Evolutionary conservation across 2,329 filamentous ascomycete genomes (phyloP).

Genomic region (Penicillium sp.): DNA sequence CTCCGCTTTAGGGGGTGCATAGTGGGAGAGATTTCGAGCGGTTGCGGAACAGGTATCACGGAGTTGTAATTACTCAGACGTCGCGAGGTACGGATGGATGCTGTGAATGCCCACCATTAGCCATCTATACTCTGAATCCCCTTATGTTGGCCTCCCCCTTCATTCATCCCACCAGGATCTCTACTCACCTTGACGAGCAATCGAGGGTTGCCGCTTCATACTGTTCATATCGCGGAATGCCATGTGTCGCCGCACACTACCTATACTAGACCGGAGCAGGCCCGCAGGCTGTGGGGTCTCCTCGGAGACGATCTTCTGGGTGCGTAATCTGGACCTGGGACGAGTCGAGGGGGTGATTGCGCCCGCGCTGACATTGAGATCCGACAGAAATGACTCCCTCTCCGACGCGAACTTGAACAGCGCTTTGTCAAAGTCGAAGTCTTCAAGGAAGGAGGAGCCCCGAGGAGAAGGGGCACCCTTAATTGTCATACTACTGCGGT

Average conservation of each 20-base stretch:
- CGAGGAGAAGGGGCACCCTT: slow-evolving; percentile 33
- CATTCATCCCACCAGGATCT: too few relatives aligned
- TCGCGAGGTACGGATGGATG: slow-evolving; percentile 70
- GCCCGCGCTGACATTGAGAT: slow-evolving; percentile 79
- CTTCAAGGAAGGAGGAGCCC: slow-evolving; percentile 44
- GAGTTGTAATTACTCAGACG: slow-evolving; percentile 96
- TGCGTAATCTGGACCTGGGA: slow-evolving; percentile 66
- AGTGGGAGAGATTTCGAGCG: slow-evolving; percentile 75
- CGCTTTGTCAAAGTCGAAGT: slow-evolving; percentile 89
- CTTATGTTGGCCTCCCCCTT: too few relatives aligned
- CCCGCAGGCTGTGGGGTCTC: slow-evolving; percentile 46
- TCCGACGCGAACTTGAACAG: slow-evolving; percentile 92
- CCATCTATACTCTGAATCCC: too few relatives aligned
- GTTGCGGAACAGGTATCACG: slow-evolving; percentile 87
- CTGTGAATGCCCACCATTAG: too few relatives aligned
- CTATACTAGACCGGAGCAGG: slow-evolving; percentile 54
- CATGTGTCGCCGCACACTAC: slow-evolving; percentile 83
- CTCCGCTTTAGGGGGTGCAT: slow-evolving; percentile 92
- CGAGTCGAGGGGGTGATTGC: slow-evolving; percentile 59
- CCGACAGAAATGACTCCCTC: slow-evolving; percentile 83
- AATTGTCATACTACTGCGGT: slow-evolving; percentile 57
- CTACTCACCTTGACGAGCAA: slow-evolving; percentile 66
- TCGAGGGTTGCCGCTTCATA: slow-evolving; percentile 72
- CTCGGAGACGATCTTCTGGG: slow-evolving; percentile 71
- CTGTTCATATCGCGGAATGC: slow-evolving; percentile 94